Percentiles rank a stretch among this genome's conserved stretches.
Evolutionary conservation across 2,329 filamentous ascomycete genomes (phyloP).

Genomic region (Alternaria gansuensis): DNA sequence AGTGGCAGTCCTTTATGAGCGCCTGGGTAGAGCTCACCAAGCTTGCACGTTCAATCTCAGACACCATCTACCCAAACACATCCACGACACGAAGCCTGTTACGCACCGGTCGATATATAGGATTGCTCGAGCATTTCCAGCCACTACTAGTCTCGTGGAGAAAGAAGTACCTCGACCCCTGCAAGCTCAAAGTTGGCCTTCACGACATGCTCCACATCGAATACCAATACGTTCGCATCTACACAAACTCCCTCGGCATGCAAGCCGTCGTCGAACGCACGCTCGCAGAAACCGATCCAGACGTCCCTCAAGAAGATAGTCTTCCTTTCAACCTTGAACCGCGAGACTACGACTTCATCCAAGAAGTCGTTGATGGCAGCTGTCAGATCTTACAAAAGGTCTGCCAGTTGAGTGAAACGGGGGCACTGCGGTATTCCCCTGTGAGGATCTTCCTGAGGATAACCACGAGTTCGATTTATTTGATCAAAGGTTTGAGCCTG

Average conservation of each 20-base stretch:
- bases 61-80: slow-evolving; percentile 62
- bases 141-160: slow-evolving; percentile 54
- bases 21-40: slow-evolving; percentile 59
- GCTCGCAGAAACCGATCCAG: slow-evolving; percentile 52
- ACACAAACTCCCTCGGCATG: slow-evolving; percentile 61
- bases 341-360: slow-evolving; percentile 64
- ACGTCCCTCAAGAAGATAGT: slow-evolving; percentile 51
- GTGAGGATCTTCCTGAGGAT: slow-evolving; percentile 64
- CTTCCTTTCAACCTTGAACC: slow-evolving; percentile 58
- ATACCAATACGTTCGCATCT: slow-evolving; percentile 57
- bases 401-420: slow-evolving; percentile 58
- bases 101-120: slow-evolving; percentile 61
- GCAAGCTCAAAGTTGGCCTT: slow-evolving; percentile 51
- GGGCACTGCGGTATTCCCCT: slow-evolving; percentile 61
- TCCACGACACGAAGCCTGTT: slow-evolving; percentile 54
- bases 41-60: slow-evolving; percentile 61
- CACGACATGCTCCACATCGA: slow-evolving; percentile 64
- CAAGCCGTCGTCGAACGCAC: slow-evolving; percentile 66
- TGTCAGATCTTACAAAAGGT: slow-evolving; percentile 62
- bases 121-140: slow-evolving; percentile 59
- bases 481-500: slow-evolving; percentile 62
- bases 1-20: slow-evolving; percentile 63
- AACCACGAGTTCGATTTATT: slow-evolving; percentile 64
- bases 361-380: slow-evolving; percentile 65
- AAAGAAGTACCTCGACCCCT: slow-evolving; percentile 52